Evolutionary conservation across 2,329 filamentous ascomycete genomes (phyloP), one percentile per base, ranked within the genome.

Genomic region (Stromatinia cepivora): DNA sequence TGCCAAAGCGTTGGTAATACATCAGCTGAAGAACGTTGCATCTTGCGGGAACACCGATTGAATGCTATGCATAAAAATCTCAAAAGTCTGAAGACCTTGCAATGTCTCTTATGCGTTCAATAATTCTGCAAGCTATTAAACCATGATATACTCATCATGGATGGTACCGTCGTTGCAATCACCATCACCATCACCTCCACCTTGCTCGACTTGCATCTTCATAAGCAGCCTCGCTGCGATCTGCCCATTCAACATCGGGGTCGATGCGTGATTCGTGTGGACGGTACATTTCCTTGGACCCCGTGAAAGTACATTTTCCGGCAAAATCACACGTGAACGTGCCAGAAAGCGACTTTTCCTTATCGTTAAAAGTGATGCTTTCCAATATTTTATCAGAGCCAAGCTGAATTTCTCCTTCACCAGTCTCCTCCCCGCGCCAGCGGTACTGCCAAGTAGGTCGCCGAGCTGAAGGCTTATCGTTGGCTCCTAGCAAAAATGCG

Each of bases 341-440:
- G 9, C 73, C 72, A 20, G 59, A 69, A 6, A 75, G 46, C 34
- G 71, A 42, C 53, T 48, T 72, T 3, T 71, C 69, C 17, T 72
- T 71, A 4, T 70, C 66, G n/a, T 68, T 70, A 39, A 71, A 74
- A 11, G 71, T 71, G 25, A 72, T 70, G 11, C 58, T 50, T 20
- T 64, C 52, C n/a, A 70, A 58, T 7, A 17, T 34, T 52, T 54
- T 28, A 48, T 71, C 70, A 22, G 72, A 73, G 20, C 61, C 28
- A 4, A 72, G 42, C 59, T 74, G 64, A 20, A 71, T 73, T 25
- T 71, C 71, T 11, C 71, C 71, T 64, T 75, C 71, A 36, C 72
- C 69, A 54, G 69, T 73, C 31, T 74, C 73, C n/a, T 45, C 28
- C 1, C 72, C 71, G 25, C 73, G 65, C 73, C 74, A 74, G 36